Evolutionary conservation across 257 asterid species (phyloP).

Genomic region (Buddleja alternifolia): DNA sequence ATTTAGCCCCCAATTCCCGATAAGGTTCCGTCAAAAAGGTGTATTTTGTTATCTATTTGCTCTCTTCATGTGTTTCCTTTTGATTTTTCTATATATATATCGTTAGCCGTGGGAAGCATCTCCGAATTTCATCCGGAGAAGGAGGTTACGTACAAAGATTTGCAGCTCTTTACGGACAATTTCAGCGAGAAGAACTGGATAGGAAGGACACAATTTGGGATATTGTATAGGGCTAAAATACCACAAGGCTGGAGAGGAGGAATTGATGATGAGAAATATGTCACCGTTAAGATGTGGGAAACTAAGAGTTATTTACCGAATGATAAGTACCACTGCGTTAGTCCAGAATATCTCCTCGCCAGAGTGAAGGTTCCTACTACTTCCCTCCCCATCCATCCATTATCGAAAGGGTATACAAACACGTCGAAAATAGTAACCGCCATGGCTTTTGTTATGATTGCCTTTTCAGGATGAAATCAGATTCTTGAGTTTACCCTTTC

Average conservation of each 20-base stretch:
- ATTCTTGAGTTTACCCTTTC: constrained; percentile 1
- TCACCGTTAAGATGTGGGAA: neutral
- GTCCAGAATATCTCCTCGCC: neutral
- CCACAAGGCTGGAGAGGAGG: constrained; percentile 11
- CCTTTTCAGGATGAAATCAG: constrained; percentile 9
- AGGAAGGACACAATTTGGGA: neutral
- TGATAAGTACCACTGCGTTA: neutral
- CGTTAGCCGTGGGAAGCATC: too few species aligned
- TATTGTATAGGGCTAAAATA: neutral
- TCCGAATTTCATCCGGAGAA: too few species aligned
- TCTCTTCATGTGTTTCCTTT: too few species aligned
- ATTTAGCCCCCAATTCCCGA: too few species aligned
- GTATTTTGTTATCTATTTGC: too few species aligned
- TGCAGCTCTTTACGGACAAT: too few species aligned
- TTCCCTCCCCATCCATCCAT: neutral
- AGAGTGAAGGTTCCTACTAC: neutral
- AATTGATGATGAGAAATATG: neutral
- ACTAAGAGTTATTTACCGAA: neutral
- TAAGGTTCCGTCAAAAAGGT: too few species aligned
- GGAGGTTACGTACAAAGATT: too few species aligned
- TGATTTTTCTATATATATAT: too few species aligned
- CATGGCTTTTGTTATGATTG: neutral
- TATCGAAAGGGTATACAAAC: too few species aligned
- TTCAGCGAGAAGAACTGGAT: too few species aligned
- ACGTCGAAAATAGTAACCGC: too few species aligned